phyloP scores from a whole-genome alignment of 331 rosid genomes.

The Rosa hybrid region DNA sequence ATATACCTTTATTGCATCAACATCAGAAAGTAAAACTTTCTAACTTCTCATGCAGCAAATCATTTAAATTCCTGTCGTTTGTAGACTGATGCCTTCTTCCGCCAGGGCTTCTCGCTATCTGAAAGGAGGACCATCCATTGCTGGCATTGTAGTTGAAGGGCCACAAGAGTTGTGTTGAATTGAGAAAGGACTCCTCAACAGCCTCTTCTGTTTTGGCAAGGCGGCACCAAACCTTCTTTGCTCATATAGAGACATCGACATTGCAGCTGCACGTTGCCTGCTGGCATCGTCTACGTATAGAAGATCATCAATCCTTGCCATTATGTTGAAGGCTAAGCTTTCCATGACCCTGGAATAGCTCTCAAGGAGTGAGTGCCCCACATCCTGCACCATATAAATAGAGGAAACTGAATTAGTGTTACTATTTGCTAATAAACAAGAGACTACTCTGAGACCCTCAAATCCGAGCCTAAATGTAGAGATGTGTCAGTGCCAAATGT shows the following conservation, averaged over 20 bases:
- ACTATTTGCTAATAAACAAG: not conserved
- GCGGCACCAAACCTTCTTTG: constrained; percentile 26
- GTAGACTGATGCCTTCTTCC: constrained; percentile 10
- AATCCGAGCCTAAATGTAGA: not conserved
- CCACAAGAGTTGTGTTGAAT: constrained; percentile 19
- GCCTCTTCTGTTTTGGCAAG: constrained; percentile 30
- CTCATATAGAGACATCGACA: constrained; percentile 9
- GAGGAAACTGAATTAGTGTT: not conserved
- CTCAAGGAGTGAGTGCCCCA: constrained; percentile 56
- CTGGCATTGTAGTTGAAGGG: constrained; percentile 15
- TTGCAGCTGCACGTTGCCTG: constrained; percentile 36
- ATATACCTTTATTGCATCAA: not conserved
- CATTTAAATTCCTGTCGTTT: constrained; percentile 4
- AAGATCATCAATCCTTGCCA: constrained; percentile 58
- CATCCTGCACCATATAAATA: constrained; percentile 33
- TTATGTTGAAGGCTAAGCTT: constrained; percentile 55
- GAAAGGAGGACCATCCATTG: constrained; percentile 14
- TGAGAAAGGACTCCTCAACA: constrained; percentile 25
- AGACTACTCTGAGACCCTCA: not conserved
- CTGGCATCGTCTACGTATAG: constrained; percentile 46
- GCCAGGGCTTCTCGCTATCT: constrained; percentile 8
- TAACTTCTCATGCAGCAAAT: constrained; percentile 23
- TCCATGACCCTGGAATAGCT: constrained; percentile 61
- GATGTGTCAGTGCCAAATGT: not conserved
- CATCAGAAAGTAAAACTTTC: constrained; percentile 14